A percentile compares a stretch with the other conserved stretches of the same genome.
These are phyloP conservation scores for Xenosphaeropsis pyriputrescens DNA, from an alignment of 2,329 filamentous ascomycete species.

Conservation along the genomic window DNA sequence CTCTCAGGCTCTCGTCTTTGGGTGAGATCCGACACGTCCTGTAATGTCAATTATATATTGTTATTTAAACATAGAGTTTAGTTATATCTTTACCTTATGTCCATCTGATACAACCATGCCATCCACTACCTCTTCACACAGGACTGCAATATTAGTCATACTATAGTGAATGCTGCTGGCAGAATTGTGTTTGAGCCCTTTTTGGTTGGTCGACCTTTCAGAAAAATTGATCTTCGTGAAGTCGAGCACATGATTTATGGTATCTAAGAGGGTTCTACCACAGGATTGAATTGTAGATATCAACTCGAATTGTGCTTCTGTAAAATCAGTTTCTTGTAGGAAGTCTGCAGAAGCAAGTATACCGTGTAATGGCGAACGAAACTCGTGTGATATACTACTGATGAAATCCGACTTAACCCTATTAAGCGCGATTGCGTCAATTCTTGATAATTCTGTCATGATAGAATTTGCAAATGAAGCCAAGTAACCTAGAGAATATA, in stretches of 20 bases:
- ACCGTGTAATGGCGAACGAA: conserved; percentile 42
- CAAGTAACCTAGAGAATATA: conserved; percentile 17
- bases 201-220: not conserved
- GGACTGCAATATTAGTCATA: not conserved
- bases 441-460: not conserved
- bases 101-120: not conserved
- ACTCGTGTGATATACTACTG: conserved; percentile 19
- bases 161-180: not conserved
- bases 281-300: conserved; percentile 30
- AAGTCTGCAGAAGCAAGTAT: conserved; percentile 35
- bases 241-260: conserved; percentile 17
- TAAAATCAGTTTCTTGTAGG: conserved; percentile 32
- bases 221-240: conserved; percentile 27
- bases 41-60: conserved; percentile 8
- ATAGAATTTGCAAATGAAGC: not conserved
- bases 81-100: conserved; percentile 1
- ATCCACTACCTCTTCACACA: not conserved
- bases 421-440: not conserved
- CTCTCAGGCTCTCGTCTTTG: not conserved
- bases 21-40: not conserved
- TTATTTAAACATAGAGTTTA: conserved; percentile 15
- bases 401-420: not conserved
- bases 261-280: conserved; percentile 23
- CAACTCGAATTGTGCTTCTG: conserved; percentile 25
- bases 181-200: conserved; percentile 3